phyloP scores from a whole-genome alignment of 1,284 basidiomycete species.

The Cryptococcus deneoformans region DNA sequence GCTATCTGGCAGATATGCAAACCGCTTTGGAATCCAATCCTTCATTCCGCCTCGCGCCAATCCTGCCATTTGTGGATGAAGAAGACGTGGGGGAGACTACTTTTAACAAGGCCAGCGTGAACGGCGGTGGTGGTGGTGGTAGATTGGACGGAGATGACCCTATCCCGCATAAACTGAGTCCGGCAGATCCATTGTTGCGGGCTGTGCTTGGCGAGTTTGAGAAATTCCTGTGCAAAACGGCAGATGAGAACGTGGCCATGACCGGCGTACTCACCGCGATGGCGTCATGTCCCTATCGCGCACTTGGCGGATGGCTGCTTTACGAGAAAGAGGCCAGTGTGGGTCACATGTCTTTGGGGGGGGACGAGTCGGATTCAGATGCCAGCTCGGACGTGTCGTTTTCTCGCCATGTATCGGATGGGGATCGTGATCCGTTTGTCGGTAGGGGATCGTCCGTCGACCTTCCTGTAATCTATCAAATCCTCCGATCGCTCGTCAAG shows the following conservation, averaged over 20 bases:
- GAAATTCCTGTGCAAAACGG: constrained; percentile 77
- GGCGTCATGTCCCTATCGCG: constrained; percentile 77
- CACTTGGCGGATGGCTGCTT: constrained; percentile 77
- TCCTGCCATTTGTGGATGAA: no score
- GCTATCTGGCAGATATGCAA: constrained; percentile 38
- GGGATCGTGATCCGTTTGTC: no score
- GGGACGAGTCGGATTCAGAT: background rate
- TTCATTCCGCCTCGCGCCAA: constrained; percentile 21
- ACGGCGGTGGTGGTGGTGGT: constrained; percentile 12
- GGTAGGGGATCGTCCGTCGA: constrained; percentile 2
- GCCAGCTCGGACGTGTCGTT: background rate
- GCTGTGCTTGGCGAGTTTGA: constrained; percentile 67
- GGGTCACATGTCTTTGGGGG: background rate
- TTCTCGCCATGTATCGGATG: background rate
- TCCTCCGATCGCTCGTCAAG: constrained; percentile 70
- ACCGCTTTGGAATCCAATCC: constrained; percentile 26
- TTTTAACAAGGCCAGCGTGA: constrained; percentile 41
- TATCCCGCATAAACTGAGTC: constrained; percentile 62
- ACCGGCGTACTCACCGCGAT: constrained; percentile 77
- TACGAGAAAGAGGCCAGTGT: constrained; percentile 14
- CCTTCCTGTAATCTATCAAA: constrained; percentile 68
- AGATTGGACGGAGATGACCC: constrained; percentile 7
- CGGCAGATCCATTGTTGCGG: constrained; percentile 72
- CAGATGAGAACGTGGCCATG: constrained; percentile 83
- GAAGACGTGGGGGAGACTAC: constrained; percentile 50